Base-by-base conservation (phyloP, 352 stramenopile genomes). In the Lagenidium sp. region DNA sequence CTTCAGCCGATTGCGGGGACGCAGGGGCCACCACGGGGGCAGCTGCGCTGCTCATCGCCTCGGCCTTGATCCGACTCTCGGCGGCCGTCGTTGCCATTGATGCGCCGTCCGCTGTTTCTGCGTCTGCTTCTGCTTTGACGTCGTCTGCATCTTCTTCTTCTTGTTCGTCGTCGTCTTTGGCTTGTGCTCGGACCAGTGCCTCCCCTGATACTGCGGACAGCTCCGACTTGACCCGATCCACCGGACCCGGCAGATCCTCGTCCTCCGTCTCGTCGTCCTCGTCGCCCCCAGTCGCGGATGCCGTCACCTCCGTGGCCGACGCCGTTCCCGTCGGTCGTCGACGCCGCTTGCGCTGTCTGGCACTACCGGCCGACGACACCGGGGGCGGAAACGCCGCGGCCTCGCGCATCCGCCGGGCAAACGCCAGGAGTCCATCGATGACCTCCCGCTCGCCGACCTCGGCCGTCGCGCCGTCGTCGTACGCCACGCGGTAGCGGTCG, bases 351-450 rank as follows among this genome's bases (percentile, higher is more conserved):
- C 5, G 22, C 41, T 11, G 41, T 30, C n/a, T n/a, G n/a, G n/a
- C n/a, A n/a, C n/a, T n/a, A n/a, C n/a, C n/a, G n/a, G 16, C 11
- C 18, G 36, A 22, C 21, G 19, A 23, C 16, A 16, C 36, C 24
- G 18, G 7, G 13, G 19, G 8, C 2, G 18, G 18, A 16, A 12
- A 18, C 24, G 37, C 22, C 7, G 22, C 37, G 16, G 8, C 37
- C 12, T 30, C 28, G 2, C 23, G 19, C 24, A 44, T 25, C 4
- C 20, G 13, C n/a, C 21, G 22, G 47, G 30, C 53, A 50, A 68
- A 35, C 68, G 54, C 50, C 45, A 88, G 66, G 57, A 88, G 74
- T 7, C 55, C 60, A 42, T 85, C 59, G 53, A 88, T 73, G 8
- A 88, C 47, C 42, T 69, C 60, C 36, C 61, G 46, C 34, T 88